Percentiles rank a stretch among this genome's conserved stretches.
Conservation (phyloP, 768 basidiomycete species). For the Pilatotrama ljubarskyi region DNA sequence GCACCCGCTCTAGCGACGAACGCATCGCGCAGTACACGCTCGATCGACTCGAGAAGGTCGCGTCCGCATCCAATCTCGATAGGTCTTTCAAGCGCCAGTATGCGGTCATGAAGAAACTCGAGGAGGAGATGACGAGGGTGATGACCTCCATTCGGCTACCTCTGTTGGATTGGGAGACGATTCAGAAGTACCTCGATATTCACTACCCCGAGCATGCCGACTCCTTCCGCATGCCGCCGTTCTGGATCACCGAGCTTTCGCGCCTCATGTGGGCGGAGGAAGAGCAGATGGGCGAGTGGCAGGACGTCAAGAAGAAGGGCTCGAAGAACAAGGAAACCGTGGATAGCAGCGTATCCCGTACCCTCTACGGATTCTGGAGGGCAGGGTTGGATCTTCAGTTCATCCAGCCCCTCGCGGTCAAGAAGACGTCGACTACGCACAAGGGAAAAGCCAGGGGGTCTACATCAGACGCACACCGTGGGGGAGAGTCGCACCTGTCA, state of each 20-base stretch:
- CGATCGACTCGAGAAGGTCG: slow-evolving; percentile 52
- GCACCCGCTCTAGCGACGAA: slow-evolving; percentile 62
- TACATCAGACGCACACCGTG: background rate
- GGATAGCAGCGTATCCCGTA: slow-evolving; percentile 5
- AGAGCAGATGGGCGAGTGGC: slow-evolving; percentile 13
- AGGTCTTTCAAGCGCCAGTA: slow-evolving; percentile 37
- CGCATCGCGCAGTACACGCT: slow-evolving; percentile 61
- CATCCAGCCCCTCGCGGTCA: slow-evolving; percentile 27
- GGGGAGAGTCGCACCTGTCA: background rate
- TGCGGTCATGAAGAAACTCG: slow-evolving; percentile 34
- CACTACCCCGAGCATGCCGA: slow-evolving; percentile 52
- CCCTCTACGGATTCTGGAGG: slow-evolving; percentile 55
- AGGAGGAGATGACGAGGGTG: slow-evolving; percentile 47
- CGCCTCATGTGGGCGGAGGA: slow-evolving; percentile 7
- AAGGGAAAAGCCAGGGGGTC: background rate
- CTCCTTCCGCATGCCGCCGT: slow-evolving; percentile 43
- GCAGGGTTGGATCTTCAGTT: slow-evolving; percentile 49
- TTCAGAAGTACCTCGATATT: slow-evolving; percentile 43
- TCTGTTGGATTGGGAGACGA: slow-evolving; percentile 37
- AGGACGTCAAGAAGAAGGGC: slow-evolving; percentile 17
- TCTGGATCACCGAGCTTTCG: slow-evolving; percentile 41
- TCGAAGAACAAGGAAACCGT: slow-evolving; percentile 21
- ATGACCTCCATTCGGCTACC: slow-evolving; percentile 44
- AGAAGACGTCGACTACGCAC: background rate
- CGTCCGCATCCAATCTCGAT: slow-evolving; percentile 37